Conservation (phyloP, 352 stramenopile genomes). For the Aphanomyces cochlioides region DNA sequence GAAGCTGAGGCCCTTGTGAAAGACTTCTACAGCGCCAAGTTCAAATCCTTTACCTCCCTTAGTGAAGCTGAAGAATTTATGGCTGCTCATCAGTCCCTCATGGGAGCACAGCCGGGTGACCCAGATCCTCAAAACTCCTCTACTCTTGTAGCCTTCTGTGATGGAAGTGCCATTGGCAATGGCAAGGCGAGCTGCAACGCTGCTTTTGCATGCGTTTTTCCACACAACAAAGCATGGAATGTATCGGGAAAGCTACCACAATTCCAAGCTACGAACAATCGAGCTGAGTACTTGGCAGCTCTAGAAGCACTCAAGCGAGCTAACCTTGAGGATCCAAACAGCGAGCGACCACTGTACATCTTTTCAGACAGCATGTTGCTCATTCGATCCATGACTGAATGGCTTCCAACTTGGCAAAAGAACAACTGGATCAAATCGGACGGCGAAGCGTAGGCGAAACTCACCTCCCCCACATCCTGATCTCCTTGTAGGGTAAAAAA, state of each 20-base stretch:
- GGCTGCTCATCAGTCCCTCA: constrained; percentile 32
- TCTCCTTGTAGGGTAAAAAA: constrained; percentile 43
- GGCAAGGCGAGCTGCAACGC: constrained; percentile 38
- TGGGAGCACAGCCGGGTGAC: constrained; percentile 20
- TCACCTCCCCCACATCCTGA: not conserved
- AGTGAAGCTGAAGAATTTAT: constrained; percentile 53
- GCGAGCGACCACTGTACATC: constrained; percentile 49
- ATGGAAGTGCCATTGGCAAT: constrained; percentile 67
- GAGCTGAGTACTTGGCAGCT: constrained; percentile 53
- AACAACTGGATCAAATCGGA: constrained; percentile 56
- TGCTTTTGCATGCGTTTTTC: constrained; percentile 74
- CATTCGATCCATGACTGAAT: constrained; percentile 79
- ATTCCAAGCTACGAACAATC: constrained; percentile 49
- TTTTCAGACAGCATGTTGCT: constrained; percentile 76
- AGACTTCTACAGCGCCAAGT: constrained; percentile 46
- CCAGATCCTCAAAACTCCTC: constrained; percentile 47
- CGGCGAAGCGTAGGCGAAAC: constrained; percentile 31
- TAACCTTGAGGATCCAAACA: constrained; percentile 48
- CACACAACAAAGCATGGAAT: constrained; percentile 58
- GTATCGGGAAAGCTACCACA: constrained; percentile 46
- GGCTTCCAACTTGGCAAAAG: constrained; percentile 41
- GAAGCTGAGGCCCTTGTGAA: constrained; percentile 56
- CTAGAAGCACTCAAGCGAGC: constrained; percentile 62
- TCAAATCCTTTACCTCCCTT: constrained; percentile 52
- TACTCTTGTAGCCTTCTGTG: constrained; percentile 73